Percentiles rank a stretch among this genome's conserved stretches.
Evolutionary conservation across 1,284 basidiomycete genomes (phyloP).

Genomic region (Heliocybe sulcata): DNA sequence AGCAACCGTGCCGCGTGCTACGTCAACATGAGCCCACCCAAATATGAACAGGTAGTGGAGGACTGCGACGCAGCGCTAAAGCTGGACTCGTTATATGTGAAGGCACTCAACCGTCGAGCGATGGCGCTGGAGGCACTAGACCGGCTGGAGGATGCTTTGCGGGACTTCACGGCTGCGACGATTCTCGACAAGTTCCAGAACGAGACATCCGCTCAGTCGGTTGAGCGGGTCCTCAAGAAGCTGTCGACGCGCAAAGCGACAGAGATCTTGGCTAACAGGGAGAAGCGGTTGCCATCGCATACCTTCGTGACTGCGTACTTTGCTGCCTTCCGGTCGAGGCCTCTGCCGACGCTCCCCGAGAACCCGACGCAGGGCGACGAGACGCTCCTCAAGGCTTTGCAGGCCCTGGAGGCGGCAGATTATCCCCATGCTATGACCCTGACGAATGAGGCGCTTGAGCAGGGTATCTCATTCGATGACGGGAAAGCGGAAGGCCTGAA

Average conservation of each 20-base stretch:
- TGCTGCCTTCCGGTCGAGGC: slow-evolving; percentile 87
- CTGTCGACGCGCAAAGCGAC: slow-evolving; percentile 69
- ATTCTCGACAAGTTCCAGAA: slow-evolving; percentile 94
- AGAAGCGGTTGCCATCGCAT: slow-evolving; percentile 81
- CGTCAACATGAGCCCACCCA: slow-evolving; percentile 83
- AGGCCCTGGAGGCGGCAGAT: slow-evolving; percentile 84
- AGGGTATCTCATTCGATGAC: slow-evolving; percentile 75
- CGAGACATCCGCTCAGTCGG: slow-evolving; percentile 69
- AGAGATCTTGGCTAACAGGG: slow-evolving; percentile 60
- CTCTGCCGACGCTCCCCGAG: slow-evolving; percentile 72
- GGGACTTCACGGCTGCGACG: slow-evolving; percentile 93
- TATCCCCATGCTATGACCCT: slow-evolving; percentile 80
- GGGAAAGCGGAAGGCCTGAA: slow-evolving; percentile 88
- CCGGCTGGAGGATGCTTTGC: slow-evolving; percentile 68
- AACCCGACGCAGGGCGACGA: slow-evolving; percentile 75
- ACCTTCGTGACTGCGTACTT: slow-evolving; percentile 97
- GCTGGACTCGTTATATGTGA: slow-evolving; percentile 85
- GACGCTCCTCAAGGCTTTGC: slow-evolving; percentile 74
- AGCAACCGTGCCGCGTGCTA: slow-evolving; percentile 98
- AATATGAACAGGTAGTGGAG: slow-evolving; percentile 79
- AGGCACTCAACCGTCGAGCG: slow-evolving; percentile 92
- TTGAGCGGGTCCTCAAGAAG: slow-evolving; percentile 91
- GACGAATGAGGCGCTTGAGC: slow-evolving; percentile 82
- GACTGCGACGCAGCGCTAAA: slow-evolving; percentile 90
- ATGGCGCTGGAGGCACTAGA: slow-evolving; percentile 80